Evolutionary conservation across 441 rosid genomes (phyloP).

Genomic region (Populus hybrid): DNA sequence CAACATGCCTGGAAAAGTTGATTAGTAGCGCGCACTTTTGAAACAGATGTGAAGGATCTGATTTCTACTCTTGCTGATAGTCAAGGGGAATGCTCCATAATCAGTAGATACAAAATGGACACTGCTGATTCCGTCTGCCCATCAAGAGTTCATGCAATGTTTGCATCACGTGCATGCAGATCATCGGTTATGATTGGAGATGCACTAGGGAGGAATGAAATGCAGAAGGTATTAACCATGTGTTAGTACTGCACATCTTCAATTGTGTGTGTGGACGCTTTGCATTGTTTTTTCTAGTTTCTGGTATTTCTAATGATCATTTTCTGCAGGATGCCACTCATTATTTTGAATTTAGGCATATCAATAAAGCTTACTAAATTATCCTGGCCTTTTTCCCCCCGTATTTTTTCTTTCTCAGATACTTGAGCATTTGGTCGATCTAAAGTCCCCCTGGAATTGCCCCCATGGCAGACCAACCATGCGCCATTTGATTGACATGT

Average conservation of each 20-base stretch:
- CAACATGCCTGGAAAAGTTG: background rate
- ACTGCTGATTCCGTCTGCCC: slow-evolving; percentile 83
- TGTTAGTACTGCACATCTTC: background rate
- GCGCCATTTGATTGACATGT: slow-evolving; percentile 90
- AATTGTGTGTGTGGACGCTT: background rate
- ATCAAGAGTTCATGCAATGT: slow-evolving; percentile 84
- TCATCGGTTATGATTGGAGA: slow-evolving; percentile 92
- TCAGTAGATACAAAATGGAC: slow-evolving; percentile 75
- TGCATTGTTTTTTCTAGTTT: background rate
- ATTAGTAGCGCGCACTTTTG: slow-evolving; percentile 1
- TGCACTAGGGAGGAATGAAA: slow-evolving; percentile 77
- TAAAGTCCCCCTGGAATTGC: slow-evolving; percentile 97
- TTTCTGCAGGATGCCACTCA: background rate
- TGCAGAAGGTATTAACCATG: slow-evolving; percentile 63
- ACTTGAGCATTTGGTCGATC: slow-evolving; percentile 68
- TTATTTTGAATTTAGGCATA: background rate
- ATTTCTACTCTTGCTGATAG: slow-evolving; percentile 78
- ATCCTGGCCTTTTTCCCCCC: background rate
- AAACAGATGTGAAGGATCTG: slow-evolving; percentile 87
- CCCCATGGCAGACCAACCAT: slow-evolving; percentile 99
- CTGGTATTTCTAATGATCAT: too few relatives aligned
- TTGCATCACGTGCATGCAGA: slow-evolving; percentile 92
- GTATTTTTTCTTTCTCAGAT: slow-evolving; percentile 41
- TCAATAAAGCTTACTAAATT: background rate
- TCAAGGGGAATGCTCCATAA: slow-evolving; percentile 77